Evolutionary conservation across 2,329 filamentous ascomycete genomes (phyloP), one percentile per base, ranked within the genome.

Genomic region (Dothistroma pini): DNA sequence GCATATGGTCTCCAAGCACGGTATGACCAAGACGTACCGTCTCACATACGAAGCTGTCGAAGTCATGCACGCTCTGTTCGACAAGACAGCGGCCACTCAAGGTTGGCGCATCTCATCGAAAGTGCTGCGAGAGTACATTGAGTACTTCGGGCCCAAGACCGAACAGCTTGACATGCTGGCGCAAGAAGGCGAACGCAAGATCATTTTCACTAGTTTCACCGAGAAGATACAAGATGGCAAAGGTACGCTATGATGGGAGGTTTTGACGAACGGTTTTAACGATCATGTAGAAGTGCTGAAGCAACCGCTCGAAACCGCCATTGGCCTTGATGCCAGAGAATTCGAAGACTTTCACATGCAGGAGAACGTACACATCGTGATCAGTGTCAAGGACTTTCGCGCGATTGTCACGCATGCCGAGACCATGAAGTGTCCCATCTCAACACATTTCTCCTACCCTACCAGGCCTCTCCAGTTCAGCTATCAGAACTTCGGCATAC

Each of bases 341-440:
- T 93, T 93, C 69, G 86, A 90, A 60, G 83, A 88, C 56, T 90
- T 93, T 63, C 80, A 84, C 22, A 86, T 91, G 32, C 86, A 91
- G 71, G 86, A 90, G 62, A 87, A 88, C 55, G 81, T 92, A 59
- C 90, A 92, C 71, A 89, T 92, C 69, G 84, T 91, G 61, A 89
- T 93, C 70, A 90, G 86, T 68, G 89, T 93, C 71, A 92, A 91
- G 70, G 90, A 93, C 74, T 93, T 93, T 73, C 87, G 89, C 55
- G 87, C 89, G 35, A 90, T 93, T 57, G 85, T 92, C 56, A 83
- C 86, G 35, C 90, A 93, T 74, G 89, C 90, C 10, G 87, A 87
- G 25, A 85, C 86, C 25, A 82, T 87, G 6, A 85, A 86, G 56
- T 86, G 84, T n/a, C 82, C 84, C 51, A 79, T 93, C 14, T 83